Base-by-base conservation (phyloP, 164 flowering plant species). In the Aristolochia fimbriata region DNA sequence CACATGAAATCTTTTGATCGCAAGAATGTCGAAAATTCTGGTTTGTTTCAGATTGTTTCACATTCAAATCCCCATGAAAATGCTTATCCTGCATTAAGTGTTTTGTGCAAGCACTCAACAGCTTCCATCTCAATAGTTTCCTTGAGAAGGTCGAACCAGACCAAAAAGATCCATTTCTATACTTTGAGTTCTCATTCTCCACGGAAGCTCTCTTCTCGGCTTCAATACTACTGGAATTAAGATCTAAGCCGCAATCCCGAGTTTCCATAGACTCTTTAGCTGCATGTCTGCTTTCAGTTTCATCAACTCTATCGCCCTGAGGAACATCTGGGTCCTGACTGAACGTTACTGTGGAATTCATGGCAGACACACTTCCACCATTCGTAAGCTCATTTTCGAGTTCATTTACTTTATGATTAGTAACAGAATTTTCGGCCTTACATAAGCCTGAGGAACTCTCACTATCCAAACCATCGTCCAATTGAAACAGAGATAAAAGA, bases 401-500 rank as follows among this genome's bases (percentile, higher is more conserved):
- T 50, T 47, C 56, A 64, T 16, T 13, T 8, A 14, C 31, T 27
- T 33, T 51, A 50, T 47, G 31, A 33, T 30, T 19, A 30, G 14
- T 23, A 47, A 24, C 20, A 11, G 37, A 56, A 27, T 31, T 20
- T 19, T 47, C 54, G 3, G 19, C 14, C 51, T 9, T 13, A 52
- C 19, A 52, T 4, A 19, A 17, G 11, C 46, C n/a, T 20, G 15
- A 60, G 11, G 60, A 47, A 60, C 31, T 25, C 33, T 47, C 53
- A 22, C 20, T 48, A 14, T 15, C 51, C 45, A 45, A 50, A 43
- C 12, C 23, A 66, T 60, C 63, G 55, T 66, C 64, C 59, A 60
- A 47, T 19, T 55, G 63, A 60, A 66, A 66, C 46, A 66, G 46
- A 52, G 64, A 60, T 54, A 53, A 47, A 21, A 66, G 60, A 46